Percentiles rank a stretch among this genome's conserved stretches.
Conservation (phyloP, 2,329 filamentous ascomycete species). For the Ophiobolus disseminans region DNA sequence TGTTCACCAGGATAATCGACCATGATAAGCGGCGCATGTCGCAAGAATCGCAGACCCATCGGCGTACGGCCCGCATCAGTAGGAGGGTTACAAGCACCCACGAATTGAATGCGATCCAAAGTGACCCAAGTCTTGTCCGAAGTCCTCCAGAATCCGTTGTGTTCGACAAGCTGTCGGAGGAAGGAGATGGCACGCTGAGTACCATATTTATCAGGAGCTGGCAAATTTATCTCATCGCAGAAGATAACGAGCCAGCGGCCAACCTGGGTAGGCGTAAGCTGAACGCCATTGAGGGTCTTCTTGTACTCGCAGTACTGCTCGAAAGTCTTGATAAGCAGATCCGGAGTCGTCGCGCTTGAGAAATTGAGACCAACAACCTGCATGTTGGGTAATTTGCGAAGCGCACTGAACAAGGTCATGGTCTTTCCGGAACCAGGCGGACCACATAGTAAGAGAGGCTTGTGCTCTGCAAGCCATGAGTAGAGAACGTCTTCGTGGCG, state of each 20-base stretch:
- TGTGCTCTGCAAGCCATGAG: constrained; percentile 98
- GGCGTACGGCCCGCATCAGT: constrained; percentile 96
- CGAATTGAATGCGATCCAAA: constrained; percentile 97
- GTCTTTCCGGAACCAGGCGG: constrained; percentile 99
- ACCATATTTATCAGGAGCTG: constrained; percentile 95
- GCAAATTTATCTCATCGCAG: constrained; percentile 99
- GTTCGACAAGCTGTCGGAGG: constrained; percentile 94
- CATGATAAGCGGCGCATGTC: constrained; percentile 98
- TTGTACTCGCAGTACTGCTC: constrained; percentile 99
- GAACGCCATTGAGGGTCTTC: constrained; percentile 95
- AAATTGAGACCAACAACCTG: constrained; percentile 99
- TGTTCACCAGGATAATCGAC: constrained; percentile 97
- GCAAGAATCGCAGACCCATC: constrained; percentile 89
- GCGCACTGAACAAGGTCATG: constrained; percentile 98
- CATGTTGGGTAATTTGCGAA: constrained; percentile 97
- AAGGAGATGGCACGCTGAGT: constrained; percentile 98
- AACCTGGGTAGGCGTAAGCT: constrained; percentile 94
- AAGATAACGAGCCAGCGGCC: constrained; percentile 98
- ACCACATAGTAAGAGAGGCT: constrained; percentile 93
- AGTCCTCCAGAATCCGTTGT: constrained; percentile 98
- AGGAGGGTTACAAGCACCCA: constrained; percentile 97
- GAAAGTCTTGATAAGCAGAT: constrained; percentile 97
- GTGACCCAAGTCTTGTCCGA: constrained; percentile 98
- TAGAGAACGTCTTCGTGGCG: constrained; percentile 99
- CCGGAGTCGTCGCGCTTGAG: constrained; percentile 96